A percentile compares a stretch with the other conserved stretches of the same genome.
These are phyloP conservation scores for Nothomitra cinnamomea DNA, from an alignment of 2,329 filamentous ascomycete species.

Conservation along the genomic window DNA sequence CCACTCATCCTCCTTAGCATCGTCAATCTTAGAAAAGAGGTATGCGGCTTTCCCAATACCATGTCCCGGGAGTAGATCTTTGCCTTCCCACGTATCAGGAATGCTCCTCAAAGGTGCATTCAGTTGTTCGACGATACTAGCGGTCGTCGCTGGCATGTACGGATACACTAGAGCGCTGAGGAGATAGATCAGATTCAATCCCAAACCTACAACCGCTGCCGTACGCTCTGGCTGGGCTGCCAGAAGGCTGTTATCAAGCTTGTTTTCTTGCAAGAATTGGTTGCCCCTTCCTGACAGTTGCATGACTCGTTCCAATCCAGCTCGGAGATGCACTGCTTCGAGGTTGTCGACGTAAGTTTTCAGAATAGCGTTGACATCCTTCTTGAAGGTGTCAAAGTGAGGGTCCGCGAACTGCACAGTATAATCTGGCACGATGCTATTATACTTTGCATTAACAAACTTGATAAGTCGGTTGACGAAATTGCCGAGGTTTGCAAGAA, in stretches of 20 bases:
- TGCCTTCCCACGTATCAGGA: constrained; percentile 48
- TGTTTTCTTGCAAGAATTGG: constrained; percentile 40
- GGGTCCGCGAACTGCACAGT: constrained; percentile 17
- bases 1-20: constrained; percentile 72
- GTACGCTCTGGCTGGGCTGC: constrained; percentile 40
- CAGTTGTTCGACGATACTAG: constrained; percentile 63
- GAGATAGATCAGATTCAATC: constrained; percentile 68
- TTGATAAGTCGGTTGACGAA: constrained; percentile 42
- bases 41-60: constrained; percentile 65
- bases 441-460: constrained; percentile 60
- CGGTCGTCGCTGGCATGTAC: constrained; percentile 68
- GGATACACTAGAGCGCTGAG: constrained; percentile 63
- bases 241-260: constrained; percentile 43
- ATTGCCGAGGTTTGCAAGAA: constrained; percentile 56
- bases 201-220: constrained; percentile 54
- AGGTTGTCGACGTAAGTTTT: constrained; percentile 39
- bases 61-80: constrained; percentile 50
- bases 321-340: constrained; percentile 42
- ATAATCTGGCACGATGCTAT: constrained; percentile 50
- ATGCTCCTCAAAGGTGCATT: constrained; percentile 41
- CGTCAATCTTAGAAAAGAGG: constrained; percentile 69
- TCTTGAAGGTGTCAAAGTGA: constrained; percentile 30
- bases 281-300: constrained; percentile 42
- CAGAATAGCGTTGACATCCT: constrained; percentile 35
- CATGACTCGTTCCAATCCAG: constrained; percentile 35